These are phyloP conservation scores for Hansenula lynferdii DNA, from an alignment of 1,139 yeast genomes.

Conservation along the genomic window DNA sequence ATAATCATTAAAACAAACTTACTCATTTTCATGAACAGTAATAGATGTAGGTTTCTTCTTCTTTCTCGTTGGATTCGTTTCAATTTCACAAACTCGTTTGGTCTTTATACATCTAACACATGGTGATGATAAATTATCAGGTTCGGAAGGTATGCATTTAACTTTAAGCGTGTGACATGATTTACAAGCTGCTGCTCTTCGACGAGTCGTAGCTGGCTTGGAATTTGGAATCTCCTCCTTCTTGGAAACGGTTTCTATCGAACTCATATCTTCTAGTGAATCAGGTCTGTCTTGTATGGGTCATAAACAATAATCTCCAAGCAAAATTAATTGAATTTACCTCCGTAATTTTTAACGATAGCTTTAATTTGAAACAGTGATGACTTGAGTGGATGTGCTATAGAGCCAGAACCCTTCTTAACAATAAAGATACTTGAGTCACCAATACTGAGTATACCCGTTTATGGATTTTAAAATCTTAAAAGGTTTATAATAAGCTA, in stretches of 20 bases:
- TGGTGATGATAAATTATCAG: slow-evolving; percentile 40
- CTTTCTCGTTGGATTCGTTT: slow-evolving; percentile 54
- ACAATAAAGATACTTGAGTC: too few species aligned
- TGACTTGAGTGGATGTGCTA: too few species aligned
- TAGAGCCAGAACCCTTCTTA: too few species aligned
- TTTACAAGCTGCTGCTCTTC: slow-evolving; percentile 64
- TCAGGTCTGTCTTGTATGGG: too few species aligned
- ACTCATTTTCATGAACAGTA: slow-evolving; percentile 16
- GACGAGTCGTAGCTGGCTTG: slow-evolving; percentile 7
- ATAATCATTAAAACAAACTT: neutral
- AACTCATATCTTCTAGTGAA: too few species aligned
- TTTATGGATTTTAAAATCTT: too few species aligned
- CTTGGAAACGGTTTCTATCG: neutral
- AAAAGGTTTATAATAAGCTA: too few species aligned
- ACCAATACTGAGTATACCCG: too few species aligned
- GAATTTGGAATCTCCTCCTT: neutral
- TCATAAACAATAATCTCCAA: too few species aligned
- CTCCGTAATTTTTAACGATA: too few species aligned
- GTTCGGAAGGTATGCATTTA: slow-evolving; percentile 72
- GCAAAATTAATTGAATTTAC: too few species aligned
- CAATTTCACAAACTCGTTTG: slow-evolving; percentile 61
- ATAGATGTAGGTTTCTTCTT: slow-evolving; percentile 34
- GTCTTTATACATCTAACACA: slow-evolving; percentile 72
- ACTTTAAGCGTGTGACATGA: slow-evolving; percentile 79
- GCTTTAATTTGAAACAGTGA: too few species aligned